These are phyloP conservation scores for Fonsecaea pedrosoi DNA, from an alignment of 2,329 filamentous ascomycete genomes.

Conservation along the genomic window DNA sequence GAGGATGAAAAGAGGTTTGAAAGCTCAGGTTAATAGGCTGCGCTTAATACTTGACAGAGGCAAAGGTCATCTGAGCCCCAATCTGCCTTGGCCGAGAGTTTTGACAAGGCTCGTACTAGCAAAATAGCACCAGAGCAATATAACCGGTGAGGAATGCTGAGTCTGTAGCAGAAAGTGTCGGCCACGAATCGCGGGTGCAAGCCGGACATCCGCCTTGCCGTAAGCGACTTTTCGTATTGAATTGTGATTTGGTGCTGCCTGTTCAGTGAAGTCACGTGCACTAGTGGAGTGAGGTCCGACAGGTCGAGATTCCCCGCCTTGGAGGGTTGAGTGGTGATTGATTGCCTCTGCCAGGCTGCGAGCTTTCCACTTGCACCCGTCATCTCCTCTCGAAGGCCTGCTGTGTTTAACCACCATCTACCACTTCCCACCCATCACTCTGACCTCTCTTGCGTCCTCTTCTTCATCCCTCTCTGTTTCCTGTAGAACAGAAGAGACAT, in stretches of 20 bases:
- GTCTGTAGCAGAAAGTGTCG: neutral
- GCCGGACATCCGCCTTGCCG: neutral
- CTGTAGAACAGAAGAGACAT: conserved; percentile 12
- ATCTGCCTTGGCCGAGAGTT: neutral
- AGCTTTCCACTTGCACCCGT: conserved; percentile 23
- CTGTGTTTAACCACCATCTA: conserved; percentile 17
- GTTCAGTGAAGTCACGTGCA: neutral
- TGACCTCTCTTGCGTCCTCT: conserved; percentile 9
- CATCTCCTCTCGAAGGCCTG: conserved; percentile 21
- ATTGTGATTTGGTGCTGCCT: conserved; percentile 6
- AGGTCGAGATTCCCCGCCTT: conserved; percentile 1
- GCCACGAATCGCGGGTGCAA: neutral
- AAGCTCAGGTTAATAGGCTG: neutral
- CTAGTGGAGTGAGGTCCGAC: neutral
- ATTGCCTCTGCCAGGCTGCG: conserved; percentile 28
- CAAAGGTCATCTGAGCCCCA: neutral
- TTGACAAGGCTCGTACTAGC: neutral
- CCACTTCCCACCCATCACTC: conserved; percentile 11
- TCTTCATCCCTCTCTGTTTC: conserved; percentile 17
- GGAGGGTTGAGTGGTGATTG: conserved; percentile 12
- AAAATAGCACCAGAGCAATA: neutral
- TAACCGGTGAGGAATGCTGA: conserved; percentile 4
- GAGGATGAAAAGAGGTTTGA: neutral
- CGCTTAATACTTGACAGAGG: neutral
- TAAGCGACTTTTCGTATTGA: neutral